phyloP scores from a whole-genome alignment of 495 filamentous ascomycete genomes.

The Terfezia boudieri region DNA sequence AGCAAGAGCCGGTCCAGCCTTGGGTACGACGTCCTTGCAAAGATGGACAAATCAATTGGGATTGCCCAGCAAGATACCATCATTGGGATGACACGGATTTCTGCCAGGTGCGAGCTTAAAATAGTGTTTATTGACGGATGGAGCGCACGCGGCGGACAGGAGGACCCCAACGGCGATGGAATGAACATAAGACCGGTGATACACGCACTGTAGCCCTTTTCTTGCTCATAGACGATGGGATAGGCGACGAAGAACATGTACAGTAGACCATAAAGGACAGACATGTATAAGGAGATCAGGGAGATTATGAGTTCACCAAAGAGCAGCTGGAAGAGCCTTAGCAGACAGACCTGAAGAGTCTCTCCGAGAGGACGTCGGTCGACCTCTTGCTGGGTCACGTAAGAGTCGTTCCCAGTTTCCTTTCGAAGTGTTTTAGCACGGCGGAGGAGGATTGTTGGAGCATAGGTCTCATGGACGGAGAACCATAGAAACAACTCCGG shows the following conservation, averaged over 20 bases:
- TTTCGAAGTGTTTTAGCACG: slow-evolving; percentile 47
- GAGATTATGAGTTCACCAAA: slow-evolving; percentile 61
- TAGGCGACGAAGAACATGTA: slow-evolving; percentile 72
- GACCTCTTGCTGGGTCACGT: slow-evolving; percentile 53
- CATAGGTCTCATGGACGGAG: slow-evolving; percentile 63
- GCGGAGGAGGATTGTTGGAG: slow-evolving; percentile 41
- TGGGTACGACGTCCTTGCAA: slow-evolving; percentile 59
- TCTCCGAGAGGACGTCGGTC: slow-evolving; percentile 41
- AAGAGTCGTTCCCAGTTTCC: slow-evolving; percentile 35
- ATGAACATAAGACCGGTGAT: slow-evolving; percentile 68
- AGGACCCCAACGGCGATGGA: slow-evolving; percentile 45
- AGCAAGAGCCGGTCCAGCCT: slow-evolving; percentile 43
- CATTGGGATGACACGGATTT: slow-evolving; percentile 60
- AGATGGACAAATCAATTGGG: slow-evolving; percentile 58
- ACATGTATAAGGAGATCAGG: slow-evolving; percentile 57
- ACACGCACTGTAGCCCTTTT: slow-evolving; percentile 49
- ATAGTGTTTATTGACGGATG: slow-evolving; percentile 57
- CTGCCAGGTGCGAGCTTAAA: slow-evolving; percentile 37
- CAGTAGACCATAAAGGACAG: slow-evolving; percentile 50
- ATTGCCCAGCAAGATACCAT: slow-evolving; percentile 66
- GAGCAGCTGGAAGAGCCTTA: slow-evolving; percentile 60
- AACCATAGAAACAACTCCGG: slow-evolving; percentile 41
- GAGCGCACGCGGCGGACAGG: slow-evolving; percentile 39
- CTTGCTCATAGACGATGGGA: slow-evolving; percentile 47
- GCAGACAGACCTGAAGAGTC: slow-evolving; percentile 40